phyloP scores from a whole-genome alignment of 768 basidiomycete species.

The Tricholoma terreum region DNA sequence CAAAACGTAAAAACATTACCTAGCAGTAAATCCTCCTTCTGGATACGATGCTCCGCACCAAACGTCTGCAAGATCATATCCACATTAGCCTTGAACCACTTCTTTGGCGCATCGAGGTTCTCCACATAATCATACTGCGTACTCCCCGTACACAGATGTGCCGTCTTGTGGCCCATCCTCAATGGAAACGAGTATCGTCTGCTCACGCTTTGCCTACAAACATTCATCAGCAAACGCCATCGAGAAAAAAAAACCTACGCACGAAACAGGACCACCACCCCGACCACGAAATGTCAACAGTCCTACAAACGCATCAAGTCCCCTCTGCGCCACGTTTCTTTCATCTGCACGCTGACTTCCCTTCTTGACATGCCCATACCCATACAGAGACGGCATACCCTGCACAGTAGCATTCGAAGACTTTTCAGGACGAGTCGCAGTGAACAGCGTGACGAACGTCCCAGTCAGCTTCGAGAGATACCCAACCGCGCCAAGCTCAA shows the following conservation, averaged over 20 bases:
- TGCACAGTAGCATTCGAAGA: constrained; percentile 41
- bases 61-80: constrained; percentile 62
- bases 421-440: constrained; percentile 55
- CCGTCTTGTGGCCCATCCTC: constrained; percentile 60
- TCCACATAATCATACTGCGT: constrained; percentile 69
- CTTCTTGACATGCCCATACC: constrained; percentile 56
- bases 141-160: constrained; percentile 66
- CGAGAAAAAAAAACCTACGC: constrained; percentile 16
- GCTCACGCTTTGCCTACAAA: constrained; percentile 40
- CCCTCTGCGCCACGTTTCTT: constrained; percentile 55
- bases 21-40: constrained; percentile 57
- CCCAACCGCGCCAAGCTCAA: constrained; percentile 71
- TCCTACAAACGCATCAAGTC: constrained; percentile 53
- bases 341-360: constrained; percentile 53
- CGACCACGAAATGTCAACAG: constrained; percentile 43
- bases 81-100: constrained; percentile 73
- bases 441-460: constrained; percentile 68
- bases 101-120: constrained; percentile 58
- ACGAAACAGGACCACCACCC: constrained; percentile 37
- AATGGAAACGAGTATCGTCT: constrained; percentile 60
- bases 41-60: constrained; percentile 45
- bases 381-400: constrained; percentile 55
- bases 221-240: not conserved
- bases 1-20: constrained; percentile 28
- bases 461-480: constrained; percentile 68